Conservation (phyloP, 352 stramenopile genomes). For the Globisporangium cylindrosporum region DNA sequence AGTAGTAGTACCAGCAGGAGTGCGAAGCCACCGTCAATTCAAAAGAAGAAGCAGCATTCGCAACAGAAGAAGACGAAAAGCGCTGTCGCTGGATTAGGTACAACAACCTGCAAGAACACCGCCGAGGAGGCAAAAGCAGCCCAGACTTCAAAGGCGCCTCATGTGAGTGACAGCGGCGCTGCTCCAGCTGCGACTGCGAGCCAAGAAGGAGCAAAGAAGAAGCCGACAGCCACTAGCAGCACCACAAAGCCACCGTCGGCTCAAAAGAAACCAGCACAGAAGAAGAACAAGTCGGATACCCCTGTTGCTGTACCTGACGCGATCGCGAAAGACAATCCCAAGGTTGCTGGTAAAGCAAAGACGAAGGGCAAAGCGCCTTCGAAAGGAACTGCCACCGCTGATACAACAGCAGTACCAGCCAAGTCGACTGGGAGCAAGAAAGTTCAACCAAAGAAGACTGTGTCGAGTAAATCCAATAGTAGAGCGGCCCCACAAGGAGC, state of each 20-base stretch:
- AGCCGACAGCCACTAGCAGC: neutral
- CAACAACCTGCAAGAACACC: neutral
- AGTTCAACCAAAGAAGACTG: constrained; percentile 3
- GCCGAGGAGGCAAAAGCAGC: neutral
- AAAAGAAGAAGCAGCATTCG: constrained; percentile 6
- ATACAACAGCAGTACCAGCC: neutral
- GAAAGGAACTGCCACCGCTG: neutral
- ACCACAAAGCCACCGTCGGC: neutral
- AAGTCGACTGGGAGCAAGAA: constrained; percentile 7
- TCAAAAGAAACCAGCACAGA: neutral
- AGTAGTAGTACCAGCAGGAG: neutral
- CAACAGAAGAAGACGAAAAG: constrained; percentile 10
- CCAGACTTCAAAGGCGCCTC: neutral
- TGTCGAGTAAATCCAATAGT: neutral
- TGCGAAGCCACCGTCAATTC: neutral
- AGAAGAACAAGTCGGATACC: neutral
- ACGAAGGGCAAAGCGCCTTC: neutral
- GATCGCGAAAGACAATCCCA: neutral
- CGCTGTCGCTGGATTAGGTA: neutral
- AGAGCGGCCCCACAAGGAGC: neutral
- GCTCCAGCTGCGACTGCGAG: neutral
- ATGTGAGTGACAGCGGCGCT: neutral
- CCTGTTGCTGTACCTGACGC: neutral
- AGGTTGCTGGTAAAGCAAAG: neutral
- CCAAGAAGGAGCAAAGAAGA: neutral